Evolutionary conservation across 2,329 filamentous ascomycete species (phyloP), one percentile per base, ranked within the genome.

Genomic region (Verticillium isaacii): DNA sequence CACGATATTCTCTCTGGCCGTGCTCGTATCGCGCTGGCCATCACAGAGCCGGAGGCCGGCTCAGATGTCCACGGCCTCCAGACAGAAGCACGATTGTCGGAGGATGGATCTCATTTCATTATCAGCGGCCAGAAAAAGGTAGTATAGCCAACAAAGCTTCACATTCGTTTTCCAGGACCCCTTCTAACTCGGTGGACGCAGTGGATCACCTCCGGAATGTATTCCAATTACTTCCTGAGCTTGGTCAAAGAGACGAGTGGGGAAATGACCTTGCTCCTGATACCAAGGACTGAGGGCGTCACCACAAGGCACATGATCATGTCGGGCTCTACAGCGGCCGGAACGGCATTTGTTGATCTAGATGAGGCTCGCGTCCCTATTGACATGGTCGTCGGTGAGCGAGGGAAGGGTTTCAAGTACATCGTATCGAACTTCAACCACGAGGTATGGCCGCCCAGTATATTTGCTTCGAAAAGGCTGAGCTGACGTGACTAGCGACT

Each of bases 181-280:
- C 4, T 8, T 19, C 41, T 50, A 9, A 50, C 19, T 12, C n/a
- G 12, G 9, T 7, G 7, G 14, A 25, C 7, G 12, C 32, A 86
- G 70, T 86, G 84, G 84, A 88, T 88, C 63, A 88, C 86, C 1
- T 84, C 84, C 56, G 82, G 77, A 36, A 79, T 83, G 11, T 75
- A 72, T 54, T 84, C 79, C 75, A 81, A 85, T 29, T 78, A 85
- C 61, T 84, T 84, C 68, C 80, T 82, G 65, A 85, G 84, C 1
- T 82, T 85, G 25, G 85, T 63, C 8, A 65, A 52, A 37, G 64
- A 66, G 36, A 14, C 32, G 83, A 9, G 82, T 84, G 14, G 77
- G 82, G 23, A 86, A 82, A 4, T 86, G 36, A 84, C 81, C 2
- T 74, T 85, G 2, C 70, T 86, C 2, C 78, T 86, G 1, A 82